Percentiles rank a stretch among this genome's conserved stretches.
Evolutionary conservation across 805 yeast species (phyloP).

Genomic region (Schwanniomyces yamadae): DNA sequence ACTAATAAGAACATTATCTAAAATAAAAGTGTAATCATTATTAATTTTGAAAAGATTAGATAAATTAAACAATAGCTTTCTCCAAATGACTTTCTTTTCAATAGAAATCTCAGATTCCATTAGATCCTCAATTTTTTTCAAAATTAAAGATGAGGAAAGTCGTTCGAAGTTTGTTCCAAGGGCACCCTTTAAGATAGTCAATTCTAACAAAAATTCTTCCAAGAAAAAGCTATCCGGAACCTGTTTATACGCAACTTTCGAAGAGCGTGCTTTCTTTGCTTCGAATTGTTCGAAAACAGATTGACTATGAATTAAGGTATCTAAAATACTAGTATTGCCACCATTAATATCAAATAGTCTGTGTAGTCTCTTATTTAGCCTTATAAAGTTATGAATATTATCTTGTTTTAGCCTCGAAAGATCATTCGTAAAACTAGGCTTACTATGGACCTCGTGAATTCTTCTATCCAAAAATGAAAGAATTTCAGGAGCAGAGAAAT

Average conservation of each 20-base stretch:
- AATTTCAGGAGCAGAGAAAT: conserved; percentile 13
- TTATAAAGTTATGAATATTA: conserved; percentile 14
- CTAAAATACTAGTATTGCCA: conserved; percentile 58
- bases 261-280: conserved; percentile 2
- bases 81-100: conserved; percentile 19
- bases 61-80: conserved; percentile 32
- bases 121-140: conserved; percentile 16
- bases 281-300: conserved; percentile 46
- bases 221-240: conserved; percentile 33
- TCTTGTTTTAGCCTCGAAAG: conserved; percentile 11
- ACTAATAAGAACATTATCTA: conserved; percentile 34
- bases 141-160: conserved; percentile 10
- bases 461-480: conserved; percentile 13
- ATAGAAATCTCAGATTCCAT: conserved; percentile 12
- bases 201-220: conserved; percentile 33
- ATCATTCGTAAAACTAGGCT: conserved; percentile 7
- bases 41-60: conserved; percentile 32
- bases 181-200: conserved; percentile 19
- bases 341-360: conserved; percentile 50
- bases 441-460: conserved; percentile 15
- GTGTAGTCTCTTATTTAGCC: conserved; percentile 15
- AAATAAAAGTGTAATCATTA: conserved; percentile 28
- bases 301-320: conserved; percentile 52
- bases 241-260: conserved; percentile 20
- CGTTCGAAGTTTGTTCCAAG: conserved; percentile 19